These are phyloP conservation scores for Parachaetomium inaequale DNA, from an alignment of 495 filamentous ascomycete genomes.

Conservation along the genomic window DNA sequence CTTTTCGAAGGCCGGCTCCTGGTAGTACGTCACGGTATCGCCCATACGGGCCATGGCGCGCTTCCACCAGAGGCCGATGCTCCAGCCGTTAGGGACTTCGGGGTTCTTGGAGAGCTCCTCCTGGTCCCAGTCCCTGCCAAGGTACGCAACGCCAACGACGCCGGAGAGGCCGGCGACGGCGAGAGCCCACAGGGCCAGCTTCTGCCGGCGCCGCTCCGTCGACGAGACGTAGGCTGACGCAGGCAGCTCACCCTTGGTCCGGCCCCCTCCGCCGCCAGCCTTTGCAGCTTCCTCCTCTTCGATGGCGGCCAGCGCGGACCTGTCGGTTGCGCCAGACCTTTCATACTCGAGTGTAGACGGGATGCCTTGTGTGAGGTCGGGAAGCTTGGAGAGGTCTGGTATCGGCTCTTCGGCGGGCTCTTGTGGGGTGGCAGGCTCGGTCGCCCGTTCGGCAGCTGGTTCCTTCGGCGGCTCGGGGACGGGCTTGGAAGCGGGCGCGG, in stretches of 20 bases:
- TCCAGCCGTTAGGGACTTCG: constrained; percentile 64
- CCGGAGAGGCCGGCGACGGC: constrained; percentile 43
- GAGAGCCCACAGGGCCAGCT: constrained; percentile 58
- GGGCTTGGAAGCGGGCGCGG: constrained; percentile 8
- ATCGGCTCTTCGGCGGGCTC: constrained; percentile 33
- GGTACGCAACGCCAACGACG: constrained; percentile 48
- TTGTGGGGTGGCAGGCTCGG: constrained; percentile 9
- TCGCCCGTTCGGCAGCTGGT: constrained; percentile 14
- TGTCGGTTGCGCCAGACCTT: constrained; percentile 48
- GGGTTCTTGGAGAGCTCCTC: constrained; percentile 66
- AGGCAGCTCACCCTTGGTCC: constrained; percentile 59
- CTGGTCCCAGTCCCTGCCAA: constrained; percentile 80
- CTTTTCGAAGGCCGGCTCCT: constrained; percentile 92
- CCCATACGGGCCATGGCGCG: constrained; percentile 68
- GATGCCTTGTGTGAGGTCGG: constrained; percentile 86
- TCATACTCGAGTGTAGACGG: constrained; percentile 82
- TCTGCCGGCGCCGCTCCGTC: constrained; percentile 70
- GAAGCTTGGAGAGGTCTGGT: constrained; percentile 57
- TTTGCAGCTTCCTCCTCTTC: constrained; percentile 52
- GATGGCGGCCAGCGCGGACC: constrained; percentile 52
- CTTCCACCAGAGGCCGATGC: constrained; percentile 64
- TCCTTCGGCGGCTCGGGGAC: constrained; percentile 12
- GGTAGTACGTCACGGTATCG: constrained; percentile 84
- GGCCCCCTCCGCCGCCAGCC: constrained; percentile 47
- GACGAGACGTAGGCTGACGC: constrained; percentile 89